These are phyloP conservation scores for Cicer arietinum DNA, from an alignment of 306 rosid genomes.

Conservation along the genomic window DNA sequence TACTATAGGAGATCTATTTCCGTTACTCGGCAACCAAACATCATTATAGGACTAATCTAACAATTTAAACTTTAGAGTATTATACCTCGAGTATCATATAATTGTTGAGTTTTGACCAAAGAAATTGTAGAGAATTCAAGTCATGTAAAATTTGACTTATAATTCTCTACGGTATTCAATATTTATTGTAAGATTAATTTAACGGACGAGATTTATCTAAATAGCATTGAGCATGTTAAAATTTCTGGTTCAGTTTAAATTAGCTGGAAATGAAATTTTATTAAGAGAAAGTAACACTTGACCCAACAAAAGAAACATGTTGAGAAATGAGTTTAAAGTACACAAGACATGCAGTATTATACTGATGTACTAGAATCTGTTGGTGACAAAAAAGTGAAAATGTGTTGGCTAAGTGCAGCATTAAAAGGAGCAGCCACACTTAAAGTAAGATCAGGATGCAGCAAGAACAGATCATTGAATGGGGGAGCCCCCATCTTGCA, in stretches of 20 bases:
- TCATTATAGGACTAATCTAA: no score
- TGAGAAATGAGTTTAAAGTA: constrained; percentile 2
- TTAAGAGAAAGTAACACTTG: constrained; percentile 28
- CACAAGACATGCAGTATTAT: not conserved
- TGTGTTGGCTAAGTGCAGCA: constrained; percentile 54
- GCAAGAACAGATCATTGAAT: constrained; percentile 57
- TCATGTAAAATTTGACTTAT: not conserved
- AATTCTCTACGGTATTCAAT: not conserved
- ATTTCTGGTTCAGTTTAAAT: no score
- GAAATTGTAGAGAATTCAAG: not conserved
- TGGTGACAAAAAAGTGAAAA: constrained; percentile 4
- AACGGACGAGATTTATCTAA: not conserved
- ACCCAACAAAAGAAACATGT: constrained; percentile 34
- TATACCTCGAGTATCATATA: not conserved
- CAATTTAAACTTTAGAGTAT: no score
- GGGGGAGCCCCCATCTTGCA: constrained; percentile 76
- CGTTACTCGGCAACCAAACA: not conserved
- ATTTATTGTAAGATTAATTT: not conserved
- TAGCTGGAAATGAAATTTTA: constrained; percentile 5
- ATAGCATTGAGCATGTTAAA: no score
- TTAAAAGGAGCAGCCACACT: constrained; percentile 87
- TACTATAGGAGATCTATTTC: no score
- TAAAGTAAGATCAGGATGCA: constrained; percentile 82
- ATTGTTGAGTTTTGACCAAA: not conserved
- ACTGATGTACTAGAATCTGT: constrained; percentile 14